Base-by-base conservation (phyloP, 148 eudicot species). In the Persicaria tinctoria region DNA sequence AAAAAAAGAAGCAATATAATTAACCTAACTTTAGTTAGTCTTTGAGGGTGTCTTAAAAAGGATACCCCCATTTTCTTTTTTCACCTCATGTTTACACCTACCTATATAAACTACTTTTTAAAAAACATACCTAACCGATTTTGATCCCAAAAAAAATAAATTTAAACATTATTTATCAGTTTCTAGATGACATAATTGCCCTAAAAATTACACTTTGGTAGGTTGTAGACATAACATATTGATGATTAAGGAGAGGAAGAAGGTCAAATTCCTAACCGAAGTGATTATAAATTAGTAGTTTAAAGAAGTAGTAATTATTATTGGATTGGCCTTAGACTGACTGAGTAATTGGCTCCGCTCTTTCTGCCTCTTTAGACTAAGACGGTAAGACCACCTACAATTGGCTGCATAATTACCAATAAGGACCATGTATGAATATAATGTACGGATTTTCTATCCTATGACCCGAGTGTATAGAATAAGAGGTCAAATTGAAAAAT, bases 211-310 rank as follows among this genome's bases (percentile, higher is more conserved):
- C 68, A 62, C 68, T 20, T 60, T 27, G 68, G 68, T 27, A 23
- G 68, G 68, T 60, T 60, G 44, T 27, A 27, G 44, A 62, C 68
- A 27, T 62, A 62, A 27, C 44, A 62, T 41, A 44, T n/a, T 62
- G 68, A 62, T 62, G 68, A 62, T 62, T 27, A 62, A 3, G 41
- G 4, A 6, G 14, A 11, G 27, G 27, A 60, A 60, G 44, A 57
- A 60, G 68, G 68, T 62, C 68, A 62, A 62, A 23, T 62, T 27
- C 68, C 68, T 62, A 62, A 62, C 68, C 68, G 68, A 62, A 62
- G 44, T 62, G 44, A 62, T 54, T n/a, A 6, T 62, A 23, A 17
- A 57, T 17, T 57, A 57, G 63, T 57, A 57, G 63, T 57, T 57
- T n/a, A n/a, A 57, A 57, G 18, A 32, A 57, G 63, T 6, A 18